These are phyloP conservation scores for Tetrapisispora fleetii DNA, from an alignment of 805 yeast species.

Conservation along the genomic window DNA sequence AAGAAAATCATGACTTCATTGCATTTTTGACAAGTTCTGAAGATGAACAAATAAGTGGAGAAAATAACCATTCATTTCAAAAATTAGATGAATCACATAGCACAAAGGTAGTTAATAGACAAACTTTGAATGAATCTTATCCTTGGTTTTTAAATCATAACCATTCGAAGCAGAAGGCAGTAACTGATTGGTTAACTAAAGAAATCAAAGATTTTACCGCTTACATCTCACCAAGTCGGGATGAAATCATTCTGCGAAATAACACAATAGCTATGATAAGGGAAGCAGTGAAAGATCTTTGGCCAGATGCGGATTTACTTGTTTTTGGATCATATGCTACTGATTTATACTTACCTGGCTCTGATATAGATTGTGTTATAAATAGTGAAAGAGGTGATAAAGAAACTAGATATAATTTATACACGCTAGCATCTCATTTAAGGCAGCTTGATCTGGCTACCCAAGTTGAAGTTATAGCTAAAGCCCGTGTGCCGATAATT, in stretches of 20 bases:
- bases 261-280: conserved; percentile 52
- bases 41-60: conserved; percentile 14
- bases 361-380: conserved; percentile 91
- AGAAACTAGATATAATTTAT: conserved; percentile 56
- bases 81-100: neutral
- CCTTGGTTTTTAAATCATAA: conserved; percentile 80
- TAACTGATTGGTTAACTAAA: conserved; percentile 76
- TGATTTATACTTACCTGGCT: conserved; percentile 84
- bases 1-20: conserved; percentile 33
- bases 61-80: conserved; percentile 1
- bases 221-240: conserved; percentile 75
- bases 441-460: conserved; percentile 53
- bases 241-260: conserved; percentile 62
- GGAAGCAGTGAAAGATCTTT: conserved; percentile 40
- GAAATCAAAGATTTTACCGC: conserved; percentile 79
- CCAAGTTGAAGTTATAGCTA: conserved; percentile 74
- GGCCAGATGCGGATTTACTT: conserved; percentile 72
- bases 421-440: conserved; percentile 61
- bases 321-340: conserved; percentile 95
- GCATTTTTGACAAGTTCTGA: conserved; percentile 30
- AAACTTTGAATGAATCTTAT: conserved; percentile 22
- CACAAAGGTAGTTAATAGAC: neutral
- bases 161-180: conserved; percentile 64
- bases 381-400: conserved; percentile 48
- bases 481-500: conserved; percentile 89